Evolutionary conservation across 306 rosid species (phyloP).

Genomic region (Medicago lupulina): DNA sequence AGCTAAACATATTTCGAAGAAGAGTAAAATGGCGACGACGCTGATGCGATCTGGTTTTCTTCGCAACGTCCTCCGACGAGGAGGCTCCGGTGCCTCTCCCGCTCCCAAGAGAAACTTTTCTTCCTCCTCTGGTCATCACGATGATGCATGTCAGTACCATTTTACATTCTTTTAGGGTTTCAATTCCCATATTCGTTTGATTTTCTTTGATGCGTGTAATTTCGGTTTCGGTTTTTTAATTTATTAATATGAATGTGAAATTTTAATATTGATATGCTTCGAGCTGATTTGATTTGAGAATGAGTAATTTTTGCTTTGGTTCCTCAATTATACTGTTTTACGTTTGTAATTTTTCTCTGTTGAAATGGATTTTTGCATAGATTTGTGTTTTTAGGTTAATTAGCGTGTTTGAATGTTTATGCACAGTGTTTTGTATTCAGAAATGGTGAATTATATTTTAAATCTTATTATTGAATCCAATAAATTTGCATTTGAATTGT

Average conservation of each 20-base stretch:
- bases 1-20: neutral
- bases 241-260: neutral
- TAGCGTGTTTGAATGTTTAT: neutral
- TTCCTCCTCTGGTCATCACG: constrained; percentile 74
- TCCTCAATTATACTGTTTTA: too few relatives aligned
- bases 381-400: neutral
- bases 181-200: neutral
- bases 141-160: constrained; percentile 68
- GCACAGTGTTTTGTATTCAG: neutral
- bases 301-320: too few relatives aligned
- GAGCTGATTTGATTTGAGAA: too few relatives aligned
- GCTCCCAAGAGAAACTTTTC: constrained; percentile 68
- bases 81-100: constrained; percentile 50
- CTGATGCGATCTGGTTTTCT: constrained; percentile 77
- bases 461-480: neutral
- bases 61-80: constrained; percentile 69
- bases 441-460: constrained; percentile 12
- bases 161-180: constrained; percentile 41
- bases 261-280: neutral
- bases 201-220: neutral
- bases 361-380: neutral
- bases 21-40: constrained; percentile 66
- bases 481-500: constrained; percentile 6
- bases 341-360: neutral
- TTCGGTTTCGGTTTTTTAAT: constrained; percentile 13